Base-by-base conservation (phyloP, 1,284 basidiomycete genomes). In the Puccinia horiana region DNA sequence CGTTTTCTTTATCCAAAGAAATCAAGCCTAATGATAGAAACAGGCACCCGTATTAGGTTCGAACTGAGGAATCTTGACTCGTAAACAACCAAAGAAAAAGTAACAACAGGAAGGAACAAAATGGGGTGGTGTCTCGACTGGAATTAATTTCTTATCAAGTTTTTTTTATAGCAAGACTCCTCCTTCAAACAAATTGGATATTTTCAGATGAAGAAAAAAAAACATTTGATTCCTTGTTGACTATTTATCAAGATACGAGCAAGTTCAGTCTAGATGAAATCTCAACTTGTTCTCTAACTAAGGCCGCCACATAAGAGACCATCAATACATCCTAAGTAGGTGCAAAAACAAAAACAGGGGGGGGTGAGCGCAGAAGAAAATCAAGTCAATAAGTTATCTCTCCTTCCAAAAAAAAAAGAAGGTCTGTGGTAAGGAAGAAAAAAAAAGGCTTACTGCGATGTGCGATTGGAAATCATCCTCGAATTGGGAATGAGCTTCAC, bases 221-320 rank as follows among this genome's bases (percentile, higher is more conserved):
- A 20, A n/a, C n/a, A 18, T 40, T 35, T 29, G 14, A 32, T 65
- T 65, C 18, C 32, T 65, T 20, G 61, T 40, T 23, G 61, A 16
- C 35, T 20, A 73, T 86, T 86, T 20, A 73, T 86, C 85, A 70
- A 83, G 85, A 88, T 65, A 85, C 89, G 81, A 94, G 90, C 83
- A 99, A 90, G 77, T 94, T 93, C 86, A 99, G 89, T 85, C 96
- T 91, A 67, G 94, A 91, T 3, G 95, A 94, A 61, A 98, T 91
- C 88, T 98, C 96, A 79, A 94, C 93, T 89, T 99, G 96, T 83
- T 94, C 92, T 84, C 95, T 91, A 79, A 98, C 93, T 84, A 99
- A 90, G 88, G 95, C 98, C 69, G 95, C 93, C 84, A 99, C 90
- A 89, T 98, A 99, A 65, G 94, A 94, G 81, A 92, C 92, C 91